These are phyloP conservation scores for Lactuca sativa DNA, from an alignment of 129 eudicot species.

Conservation along the genomic window DNA sequence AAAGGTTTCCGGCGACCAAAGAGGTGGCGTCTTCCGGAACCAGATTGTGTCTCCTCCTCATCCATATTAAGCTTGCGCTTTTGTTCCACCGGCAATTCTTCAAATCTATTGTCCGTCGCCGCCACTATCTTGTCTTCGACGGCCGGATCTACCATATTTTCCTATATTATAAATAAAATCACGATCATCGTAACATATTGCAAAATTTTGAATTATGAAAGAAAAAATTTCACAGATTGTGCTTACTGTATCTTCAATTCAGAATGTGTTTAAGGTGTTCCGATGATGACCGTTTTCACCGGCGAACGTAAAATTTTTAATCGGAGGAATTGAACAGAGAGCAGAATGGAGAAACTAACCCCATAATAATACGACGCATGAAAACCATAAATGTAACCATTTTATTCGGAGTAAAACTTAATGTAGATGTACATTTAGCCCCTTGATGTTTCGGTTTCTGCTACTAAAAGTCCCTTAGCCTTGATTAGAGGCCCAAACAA, in stretches of 20 bases:
- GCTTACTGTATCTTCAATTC: conserved; percentile 27
- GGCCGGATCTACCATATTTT: conserved; percentile 38
- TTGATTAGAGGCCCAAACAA: neutral
- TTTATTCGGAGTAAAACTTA: conserved; percentile 17
- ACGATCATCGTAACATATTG: conserved; percentile 12
- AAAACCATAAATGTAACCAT: conserved; percentile 32
- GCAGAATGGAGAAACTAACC: conserved; percentile 26
- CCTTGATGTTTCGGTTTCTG: conserved; percentile 15
- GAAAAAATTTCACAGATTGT: conserved; percentile 8
- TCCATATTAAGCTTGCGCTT: neutral
- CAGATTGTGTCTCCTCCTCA: conserved; percentile 19
- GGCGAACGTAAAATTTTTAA: conserved; percentile 17
- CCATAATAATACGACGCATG: conserved; percentile 32
- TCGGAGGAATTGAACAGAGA: conserved; percentile 15
- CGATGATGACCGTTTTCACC: conserved; percentile 23
- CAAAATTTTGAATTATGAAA: conserved; percentile 3
- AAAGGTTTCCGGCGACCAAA: conserved; percentile 85
- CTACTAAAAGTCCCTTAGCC: conserved; percentile 8
- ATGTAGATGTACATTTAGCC: neutral
- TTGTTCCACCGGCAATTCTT: conserved; percentile 15
- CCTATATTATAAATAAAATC: neutral
- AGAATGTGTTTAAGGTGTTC: conserved; percentile 23
- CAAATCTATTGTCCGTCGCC: conserved; percentile 36
- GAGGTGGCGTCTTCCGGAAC: conserved; percentile 37
- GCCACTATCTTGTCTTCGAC: conserved; percentile 34